A percentile compares a stretch with the other conserved stretches of the same genome.
Evolutionary conservation across 2,329 filamentous ascomycete species (phyloP).

Genomic region (Neofusicoccum cordaticola): DNA sequence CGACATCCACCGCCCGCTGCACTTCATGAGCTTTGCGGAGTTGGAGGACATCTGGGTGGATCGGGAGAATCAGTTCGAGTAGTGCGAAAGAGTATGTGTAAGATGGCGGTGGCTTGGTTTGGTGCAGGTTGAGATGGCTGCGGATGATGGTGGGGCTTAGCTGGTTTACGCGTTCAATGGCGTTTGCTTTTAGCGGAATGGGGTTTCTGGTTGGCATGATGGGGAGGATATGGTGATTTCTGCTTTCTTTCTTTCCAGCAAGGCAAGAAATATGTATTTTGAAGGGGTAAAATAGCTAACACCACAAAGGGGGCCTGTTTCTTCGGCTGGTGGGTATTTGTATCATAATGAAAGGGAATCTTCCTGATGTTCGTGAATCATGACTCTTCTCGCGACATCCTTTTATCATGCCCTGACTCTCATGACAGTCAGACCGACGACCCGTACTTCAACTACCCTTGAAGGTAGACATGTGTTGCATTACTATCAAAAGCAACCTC

Average conservation of each 20-base stretch:
- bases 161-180: not conserved
- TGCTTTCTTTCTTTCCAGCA: not conserved
- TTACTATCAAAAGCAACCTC: no score
- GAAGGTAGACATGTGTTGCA: no score
- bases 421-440: no score
- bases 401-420: no score
- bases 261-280: not conserved
- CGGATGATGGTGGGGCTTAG: not conserved
- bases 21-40: constrained; percentile 97
- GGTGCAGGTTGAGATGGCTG: not conserved
- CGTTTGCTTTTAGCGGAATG: not conserved
- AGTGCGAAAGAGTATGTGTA: not conserved
- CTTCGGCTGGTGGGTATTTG: not conserved
- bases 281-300: not conserved
- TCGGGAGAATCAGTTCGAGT: constrained; percentile 88
- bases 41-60: constrained; percentile 97
- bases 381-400: no score
- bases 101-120: not conserved
- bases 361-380: not conserved
- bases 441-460: no score
- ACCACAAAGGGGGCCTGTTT: not conserved
- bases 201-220: not conserved
- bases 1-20: constrained; percentile 84
- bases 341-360: not conserved
- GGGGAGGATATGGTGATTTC: not conserved